Evolutionary conservation across 257 asterid genomes (phyloP), one percentile per base, ranked within the genome.

Genomic region (Datura wrightii): DNA sequence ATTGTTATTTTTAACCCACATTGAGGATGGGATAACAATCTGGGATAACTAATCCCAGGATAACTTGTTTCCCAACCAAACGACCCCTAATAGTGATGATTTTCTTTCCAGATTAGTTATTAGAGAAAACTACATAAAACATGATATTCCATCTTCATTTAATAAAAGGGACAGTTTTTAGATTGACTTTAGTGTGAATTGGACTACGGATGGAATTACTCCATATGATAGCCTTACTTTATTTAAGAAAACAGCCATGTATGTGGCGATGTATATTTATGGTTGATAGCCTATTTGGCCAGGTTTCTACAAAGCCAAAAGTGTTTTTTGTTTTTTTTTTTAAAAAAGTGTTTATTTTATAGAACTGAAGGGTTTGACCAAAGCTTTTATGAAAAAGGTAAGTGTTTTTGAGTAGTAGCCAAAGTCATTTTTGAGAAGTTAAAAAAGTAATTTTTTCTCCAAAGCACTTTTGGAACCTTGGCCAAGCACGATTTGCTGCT

Each of bases 51-150:
- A 24, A 24, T 24, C 31, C 31, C 31, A 24, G 31, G 31, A 24
- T 24, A 24, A 24, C 31, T 24, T 24, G 31, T 24, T 24, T 24
- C 31, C 31, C 31, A 24, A 24, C 31, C 31, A 24, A 24, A 24
- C 31, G 31, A 24, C 31, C 31, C 31, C 31, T 24, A 24, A 63
- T 63, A 42, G 8, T 63, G 42, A 31, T 31, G 39, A 63, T 63
- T 63, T 42, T 31, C 42, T 63, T 63, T 36, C 31, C 71, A 63
- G 42, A 63, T 63, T 31, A 63, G 42, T 31, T 62, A 36, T 66
- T 66, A 36, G 74, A 65, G 18, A 34, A 65, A 65, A 63, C 71
- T 63, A 63, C n/a, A 34, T 65, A 65, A 59, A 65, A 65, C 42
- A 34, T 41, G 10, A 19, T 8, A 19, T 72, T 72, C 79, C 58